Base-by-base conservation (phyloP, 352 stramenopile genomes). In the Globisporangium megalacanthum region DNA sequence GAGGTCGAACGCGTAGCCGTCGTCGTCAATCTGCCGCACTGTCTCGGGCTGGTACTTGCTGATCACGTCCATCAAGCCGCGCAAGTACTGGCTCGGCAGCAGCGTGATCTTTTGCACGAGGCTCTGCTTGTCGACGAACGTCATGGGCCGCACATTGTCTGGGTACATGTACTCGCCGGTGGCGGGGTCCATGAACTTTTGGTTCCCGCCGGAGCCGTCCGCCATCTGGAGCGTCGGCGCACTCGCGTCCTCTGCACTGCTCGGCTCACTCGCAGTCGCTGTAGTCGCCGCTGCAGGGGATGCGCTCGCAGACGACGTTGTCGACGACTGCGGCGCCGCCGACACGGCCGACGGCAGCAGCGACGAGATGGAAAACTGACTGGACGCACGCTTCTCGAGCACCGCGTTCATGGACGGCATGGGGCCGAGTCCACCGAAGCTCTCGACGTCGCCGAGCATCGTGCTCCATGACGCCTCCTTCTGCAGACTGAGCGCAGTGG, bases 21-120 rank as follows among this genome's bases (percentile, higher is more conserved):
- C 83, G 62, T 94, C 83, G 56, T 94, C 83, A 51, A 94, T 83
- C 69, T 94, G 81, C 19, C 83, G 83, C 46, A 94, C 83, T 1
- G 79, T 94, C 58, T 94, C 83, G 0, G 82, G 81, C 57, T 94
- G 83, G 61, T 94, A 94, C 68, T 94, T 94, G 69, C 79, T 92
- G 61, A 94, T 94, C 13, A 94, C 82, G 55, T 94, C 83, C 73
- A 94, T 92, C 31, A 94, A 71, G 4, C 83, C 83, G 33, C 83
- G 81, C 41, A 94, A 60, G 52, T 94, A 94, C 56, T 94, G 83
- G 42, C 79, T 89, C 6, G 83, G 83, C 35, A 94, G 58, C 72
- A 94, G 71, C 57, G 83, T 94, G 56, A 94, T 94, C 63, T 88
- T 91, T 66, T 94, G 81, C 25, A 94, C 83, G 7, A 94, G 74